A percentile compares a stretch with the other conserved stretches of the same genome.
Conservation (phyloP, 345 rosid genomes). For the Reutealis trisperma region DNA sequence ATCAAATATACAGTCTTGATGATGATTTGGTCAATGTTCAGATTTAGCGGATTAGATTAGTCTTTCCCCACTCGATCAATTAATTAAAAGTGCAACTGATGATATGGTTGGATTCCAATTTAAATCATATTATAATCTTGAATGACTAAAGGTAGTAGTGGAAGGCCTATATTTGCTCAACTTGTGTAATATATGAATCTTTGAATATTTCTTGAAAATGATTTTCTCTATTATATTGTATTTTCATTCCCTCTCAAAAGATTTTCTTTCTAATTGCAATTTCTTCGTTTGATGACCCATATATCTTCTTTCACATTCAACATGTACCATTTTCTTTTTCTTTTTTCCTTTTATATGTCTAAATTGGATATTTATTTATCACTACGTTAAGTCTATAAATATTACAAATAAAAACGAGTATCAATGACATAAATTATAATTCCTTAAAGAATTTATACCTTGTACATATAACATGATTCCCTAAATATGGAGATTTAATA, state of each 20-base stretch:
- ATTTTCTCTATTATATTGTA: too few relatives aligned
- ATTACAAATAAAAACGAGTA: too few relatives aligned
- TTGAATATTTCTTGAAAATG: neutral
- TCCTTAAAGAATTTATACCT: too few relatives aligned
- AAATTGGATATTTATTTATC: too few relatives aligned
- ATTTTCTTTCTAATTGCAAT: neutral
- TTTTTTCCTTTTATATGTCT: too few relatives aligned
- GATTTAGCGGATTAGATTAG: slow-evolving; percentile 10
- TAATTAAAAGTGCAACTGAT: neutral
- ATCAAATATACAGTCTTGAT: neutral
- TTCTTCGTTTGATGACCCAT: too few relatives aligned
- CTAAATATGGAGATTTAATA: too few relatives aligned
- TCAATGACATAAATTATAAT: too few relatives aligned
- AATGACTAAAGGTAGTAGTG: neutral
- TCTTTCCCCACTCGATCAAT: slow-evolving; percentile 8
- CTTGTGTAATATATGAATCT: slow-evolving; percentile 14
- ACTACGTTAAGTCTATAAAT: too few relatives aligned
- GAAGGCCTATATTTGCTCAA: slow-evolving; percentile 11
- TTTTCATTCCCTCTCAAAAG: neutral
- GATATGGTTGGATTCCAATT: slow-evolving; percentile 7
- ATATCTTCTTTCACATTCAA: too few relatives aligned
- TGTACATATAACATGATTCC: too few relatives aligned
- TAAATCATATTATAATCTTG: neutral
- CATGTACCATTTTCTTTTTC: too few relatives aligned
- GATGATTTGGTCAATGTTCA: slow-evolving; percentile 16